Conservation (phyloP, 2,329 filamentous ascomycete species). For the Arthrobotrys iridis region DNA sequence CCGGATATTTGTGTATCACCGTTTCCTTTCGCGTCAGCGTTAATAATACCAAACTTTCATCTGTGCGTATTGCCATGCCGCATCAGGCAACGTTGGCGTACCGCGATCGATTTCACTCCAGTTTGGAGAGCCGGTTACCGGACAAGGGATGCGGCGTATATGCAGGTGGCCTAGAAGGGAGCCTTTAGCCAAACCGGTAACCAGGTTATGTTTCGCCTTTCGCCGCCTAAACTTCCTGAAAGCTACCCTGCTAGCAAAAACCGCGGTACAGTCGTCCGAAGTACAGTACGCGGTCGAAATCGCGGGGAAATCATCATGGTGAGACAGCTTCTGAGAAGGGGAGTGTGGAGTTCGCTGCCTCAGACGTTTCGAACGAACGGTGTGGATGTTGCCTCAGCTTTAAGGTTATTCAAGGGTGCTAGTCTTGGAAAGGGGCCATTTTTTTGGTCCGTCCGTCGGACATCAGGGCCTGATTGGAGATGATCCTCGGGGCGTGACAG, state of each 20-base stretch:
- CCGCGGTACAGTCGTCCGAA: constrained; percentile 18
- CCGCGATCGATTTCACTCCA: no score
- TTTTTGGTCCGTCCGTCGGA: constrained; percentile 46
- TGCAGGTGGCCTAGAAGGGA: background rate
- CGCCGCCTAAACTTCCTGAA: constrained; percentile 3
- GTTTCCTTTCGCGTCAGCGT: no score
- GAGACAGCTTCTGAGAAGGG: background rate
- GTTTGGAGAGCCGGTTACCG: no score
- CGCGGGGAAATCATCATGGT: constrained; percentile 2
- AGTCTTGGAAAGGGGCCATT: background rate
- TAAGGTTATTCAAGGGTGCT: constrained; percentile 3
- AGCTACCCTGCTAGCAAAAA: background rate
- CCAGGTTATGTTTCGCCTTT: constrained; percentile 37
- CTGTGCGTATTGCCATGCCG: background rate
- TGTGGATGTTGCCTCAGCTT: constrained; percentile 11
- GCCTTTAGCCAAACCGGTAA: constrained; percentile 14
- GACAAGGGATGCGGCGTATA: no score
- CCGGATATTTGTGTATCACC: background rate
- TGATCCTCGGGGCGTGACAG: constrained; percentile 17
- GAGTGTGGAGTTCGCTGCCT: constrained; percentile 7
- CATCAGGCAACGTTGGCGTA: background rate
- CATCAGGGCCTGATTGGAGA: background rate
- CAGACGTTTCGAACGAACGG: constrained; percentile 28
- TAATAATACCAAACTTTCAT: no score
- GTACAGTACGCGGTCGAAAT: background rate